Percentiles rank a stretch among this genome's conserved stretches.
phyloP scores from a whole-genome alignment of 1,284 basidiomycete species.

The Apiotrichum gamsii region DNA sequence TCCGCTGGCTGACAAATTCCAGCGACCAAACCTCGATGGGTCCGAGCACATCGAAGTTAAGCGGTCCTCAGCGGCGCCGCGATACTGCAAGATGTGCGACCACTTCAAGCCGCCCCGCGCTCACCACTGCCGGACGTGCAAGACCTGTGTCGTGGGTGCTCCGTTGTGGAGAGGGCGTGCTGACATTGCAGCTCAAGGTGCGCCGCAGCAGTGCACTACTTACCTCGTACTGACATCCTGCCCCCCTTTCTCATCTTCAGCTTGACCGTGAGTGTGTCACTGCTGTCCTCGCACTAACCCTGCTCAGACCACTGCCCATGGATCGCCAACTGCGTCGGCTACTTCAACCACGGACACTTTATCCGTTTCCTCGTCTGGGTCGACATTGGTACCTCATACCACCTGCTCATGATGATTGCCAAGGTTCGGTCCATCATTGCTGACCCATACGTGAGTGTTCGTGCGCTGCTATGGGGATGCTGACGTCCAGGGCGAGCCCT shows the following conservation, averaged over 20 bases:
- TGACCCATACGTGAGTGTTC: slow-evolving; percentile 29
- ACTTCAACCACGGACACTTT: slow-evolving; percentile 84
- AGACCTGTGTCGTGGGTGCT: slow-evolving; percentile 53
- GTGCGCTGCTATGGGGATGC: neutral
- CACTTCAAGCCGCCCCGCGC: slow-evolving; percentile 54
- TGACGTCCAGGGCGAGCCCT: slow-evolving; percentile 59
- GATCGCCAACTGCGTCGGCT: slow-evolving; percentile 58
- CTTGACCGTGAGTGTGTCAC: slow-evolving; percentile 26
- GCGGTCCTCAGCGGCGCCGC: slow-evolving; percentile 66
- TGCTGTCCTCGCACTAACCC: neutral
- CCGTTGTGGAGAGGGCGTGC: neutral
- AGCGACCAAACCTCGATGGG: slow-evolving; percentile 68
- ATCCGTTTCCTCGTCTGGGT: slow-evolving; percentile 88
- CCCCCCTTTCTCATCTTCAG: no score
- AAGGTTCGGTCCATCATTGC: slow-evolving; percentile 57
- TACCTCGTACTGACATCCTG: no score
- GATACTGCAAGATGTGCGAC: slow-evolving; percentile 70
- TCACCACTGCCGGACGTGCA: slow-evolving; percentile 84
- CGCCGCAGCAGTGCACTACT: slow-evolving; percentile 55
- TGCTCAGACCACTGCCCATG: slow-evolving; percentile 79
- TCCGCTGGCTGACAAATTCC: no score
- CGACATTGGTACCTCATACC: slow-evolving; percentile 66
- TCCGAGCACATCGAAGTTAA: slow-evolving; percentile 78
- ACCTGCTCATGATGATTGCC: slow-evolving; percentile 66
- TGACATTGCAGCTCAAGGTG: slow-evolving; percentile 48